Evolutionary conservation across 2,329 filamentous ascomycete species (phyloP).

Genomic region (Leptodontidium sp.): DNA sequence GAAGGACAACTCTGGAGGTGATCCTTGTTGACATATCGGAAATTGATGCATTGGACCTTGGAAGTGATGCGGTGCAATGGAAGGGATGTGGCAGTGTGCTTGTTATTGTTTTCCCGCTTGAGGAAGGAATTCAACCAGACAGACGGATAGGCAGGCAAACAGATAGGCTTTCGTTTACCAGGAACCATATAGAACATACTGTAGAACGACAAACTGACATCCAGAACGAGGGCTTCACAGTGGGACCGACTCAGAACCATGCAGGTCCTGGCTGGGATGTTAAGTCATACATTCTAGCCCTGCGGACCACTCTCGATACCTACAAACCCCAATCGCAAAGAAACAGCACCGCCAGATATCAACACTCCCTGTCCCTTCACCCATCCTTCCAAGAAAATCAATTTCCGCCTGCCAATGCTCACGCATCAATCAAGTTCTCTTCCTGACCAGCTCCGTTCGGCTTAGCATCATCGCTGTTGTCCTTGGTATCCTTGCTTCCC

Average conservation of each 20-base stretch:
- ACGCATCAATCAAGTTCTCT: slow-evolving; percentile 70
- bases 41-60: neutral
- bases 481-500: slow-evolving; percentile 55
- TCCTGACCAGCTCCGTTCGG: slow-evolving; percentile 55
- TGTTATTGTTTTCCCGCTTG: neutral
- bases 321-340: slow-evolving; percentile 33
- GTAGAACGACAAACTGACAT: neutral
- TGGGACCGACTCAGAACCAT: neutral
- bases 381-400: slow-evolving; percentile 28
- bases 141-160: neutral
- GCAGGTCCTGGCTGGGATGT: slow-evolving; percentile 22
- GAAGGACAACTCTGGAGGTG: too few relatives aligned
- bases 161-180: neutral
- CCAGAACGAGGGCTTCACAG: neutral
- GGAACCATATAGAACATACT: neutral
- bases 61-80: neutral
- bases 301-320: slow-evolving; percentile 31
- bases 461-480: slow-evolving; percentile 48
- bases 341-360: slow-evolving; percentile 31
- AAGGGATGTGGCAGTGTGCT: neutral
- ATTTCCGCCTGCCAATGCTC: slow-evolving; percentile 34
- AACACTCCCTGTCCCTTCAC: slow-evolving; percentile 25
- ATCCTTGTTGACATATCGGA: neutral
- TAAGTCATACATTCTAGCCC: slow-evolving; percentile 39
- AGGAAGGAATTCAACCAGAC: too few relatives aligned